These are phyloP conservation scores for Ganoderma lucidum DNA, from an alignment of 1,284 basidiomycete species.

Conservation along the genomic window DNA sequence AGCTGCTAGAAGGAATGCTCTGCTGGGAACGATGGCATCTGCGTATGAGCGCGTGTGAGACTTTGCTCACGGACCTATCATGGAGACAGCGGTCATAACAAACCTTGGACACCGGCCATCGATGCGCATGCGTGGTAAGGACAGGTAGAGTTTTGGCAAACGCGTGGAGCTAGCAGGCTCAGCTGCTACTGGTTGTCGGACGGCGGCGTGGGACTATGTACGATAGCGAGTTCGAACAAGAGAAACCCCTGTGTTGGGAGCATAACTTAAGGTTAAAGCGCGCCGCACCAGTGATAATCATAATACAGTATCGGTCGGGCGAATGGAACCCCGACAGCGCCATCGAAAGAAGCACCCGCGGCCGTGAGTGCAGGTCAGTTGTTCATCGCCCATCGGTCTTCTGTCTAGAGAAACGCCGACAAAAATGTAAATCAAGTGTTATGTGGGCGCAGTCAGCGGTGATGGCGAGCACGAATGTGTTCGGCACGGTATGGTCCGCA, in stretches of 20 bases:
- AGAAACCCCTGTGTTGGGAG: neutral
- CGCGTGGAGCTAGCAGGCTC: neutral
- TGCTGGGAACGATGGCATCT: conserved; percentile 13
- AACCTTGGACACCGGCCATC: neutral
- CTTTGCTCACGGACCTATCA: conserved; percentile 7
- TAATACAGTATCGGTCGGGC: neutral
- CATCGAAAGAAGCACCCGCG: neutral
- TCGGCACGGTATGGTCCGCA: too few relatives aligned
- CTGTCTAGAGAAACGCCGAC: neutral
- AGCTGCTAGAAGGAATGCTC: neutral
- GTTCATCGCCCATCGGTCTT: neutral
- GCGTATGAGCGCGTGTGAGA: conserved; percentile 3
- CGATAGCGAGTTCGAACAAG: neutral
- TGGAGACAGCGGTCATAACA: neutral
- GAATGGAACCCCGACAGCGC: neutral
- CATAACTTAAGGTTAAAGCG: neutral
- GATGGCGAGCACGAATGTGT: neutral
- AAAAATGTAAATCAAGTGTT: neutral
- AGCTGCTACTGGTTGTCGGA: neutral
- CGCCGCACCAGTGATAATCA: neutral
- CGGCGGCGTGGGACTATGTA: neutral
- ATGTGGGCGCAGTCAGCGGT: neutral
- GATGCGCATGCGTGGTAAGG: conserved; percentile 6
- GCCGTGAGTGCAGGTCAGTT: neutral
- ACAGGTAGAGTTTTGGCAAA: neutral